Evolutionary conservation across 2,329 filamentous ascomycete species (phyloP).

Genomic region (Alternaria sp.): DNA sequence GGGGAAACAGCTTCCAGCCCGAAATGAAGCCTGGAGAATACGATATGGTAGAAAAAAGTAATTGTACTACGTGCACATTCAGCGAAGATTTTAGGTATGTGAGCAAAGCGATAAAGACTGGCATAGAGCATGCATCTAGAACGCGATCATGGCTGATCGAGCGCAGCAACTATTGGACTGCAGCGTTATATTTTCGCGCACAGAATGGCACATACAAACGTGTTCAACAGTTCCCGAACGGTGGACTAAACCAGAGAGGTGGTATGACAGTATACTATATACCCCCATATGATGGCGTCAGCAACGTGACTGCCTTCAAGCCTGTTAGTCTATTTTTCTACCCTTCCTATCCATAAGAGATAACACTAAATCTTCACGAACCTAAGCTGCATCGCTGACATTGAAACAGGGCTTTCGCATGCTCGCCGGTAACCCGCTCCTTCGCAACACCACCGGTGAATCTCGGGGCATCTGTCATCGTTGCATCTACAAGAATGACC

Average conservation of each 20-base stretch:
- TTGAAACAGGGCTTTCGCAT: slow-evolving; percentile 54
- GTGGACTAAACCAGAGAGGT: slow-evolving; percentile 34
- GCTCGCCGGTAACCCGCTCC: slow-evolving; percentile 54
- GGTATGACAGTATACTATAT: slow-evolving; percentile 47
- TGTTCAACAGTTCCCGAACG: slow-evolving; percentile 38
- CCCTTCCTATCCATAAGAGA: neutral
- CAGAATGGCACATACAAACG: slow-evolving; percentile 43
- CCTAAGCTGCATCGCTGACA: neutral
- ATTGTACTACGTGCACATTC: slow-evolving; percentile 43
- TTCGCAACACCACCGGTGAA: slow-evolving; percentile 39
- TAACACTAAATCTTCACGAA: neutral
- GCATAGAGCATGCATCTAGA: too few relatives aligned
- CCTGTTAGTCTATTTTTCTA: slow-evolving; percentile 25
- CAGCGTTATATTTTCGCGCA: slow-evolving; percentile 39
- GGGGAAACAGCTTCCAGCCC: slow-evolving; percentile 36
- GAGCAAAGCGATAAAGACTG: neutral
- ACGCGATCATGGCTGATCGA: neutral
- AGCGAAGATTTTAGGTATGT: slow-evolving; percentile 29
- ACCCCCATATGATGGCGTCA: slow-evolving; percentile 40
- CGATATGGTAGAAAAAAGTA: slow-evolving; percentile 30
- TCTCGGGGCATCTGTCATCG: slow-evolving; percentile 43
- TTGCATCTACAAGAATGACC: slow-evolving; percentile 41
- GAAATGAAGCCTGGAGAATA: slow-evolving; percentile 39
- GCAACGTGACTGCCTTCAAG: slow-evolving; percentile 36
- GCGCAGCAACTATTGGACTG: slow-evolving; percentile 39